These are phyloP conservation scores for Pueraria montana DNA, from an alignment of 306 rosid genomes.

Conservation along the genomic window DNA sequence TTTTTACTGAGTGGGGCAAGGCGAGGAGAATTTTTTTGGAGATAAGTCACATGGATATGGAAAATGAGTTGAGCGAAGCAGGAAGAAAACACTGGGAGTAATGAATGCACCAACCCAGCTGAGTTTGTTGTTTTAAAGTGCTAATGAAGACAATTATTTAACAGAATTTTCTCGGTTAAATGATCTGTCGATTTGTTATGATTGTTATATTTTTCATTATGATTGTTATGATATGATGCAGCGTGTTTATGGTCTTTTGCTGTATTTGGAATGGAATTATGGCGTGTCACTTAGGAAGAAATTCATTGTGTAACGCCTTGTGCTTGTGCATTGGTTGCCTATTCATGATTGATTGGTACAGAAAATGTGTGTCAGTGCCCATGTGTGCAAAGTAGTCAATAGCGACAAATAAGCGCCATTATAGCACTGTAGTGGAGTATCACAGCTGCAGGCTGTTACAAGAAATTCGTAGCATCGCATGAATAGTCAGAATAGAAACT, in stretches of 20 bases:
- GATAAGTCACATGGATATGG: background rate
- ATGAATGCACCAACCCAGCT: background rate
- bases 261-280: slow-evolving; percentile 21
- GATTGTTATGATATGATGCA: background rate
- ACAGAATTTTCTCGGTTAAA: background rate
- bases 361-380: background rate
- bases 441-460: background rate
- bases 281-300: background rate
- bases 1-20: too few relatives aligned
- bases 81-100: background rate
- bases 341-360: background rate
- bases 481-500: background rate
- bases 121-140: background rate
- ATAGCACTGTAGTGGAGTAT: background rate
- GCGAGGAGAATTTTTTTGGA: background rate
- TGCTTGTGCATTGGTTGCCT: background rate
- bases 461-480: background rate
- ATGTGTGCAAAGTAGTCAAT: background rate
- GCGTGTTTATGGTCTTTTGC: background rate
- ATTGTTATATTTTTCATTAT: background rate
- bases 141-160: background rate
- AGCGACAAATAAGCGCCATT: background rate
- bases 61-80: background rate
- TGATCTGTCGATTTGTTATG: background rate
- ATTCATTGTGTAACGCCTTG: background rate